Evolutionary conservation across 495 filamentous ascomycete species (phyloP).

Genomic region (Penicillium lagena): DNA sequence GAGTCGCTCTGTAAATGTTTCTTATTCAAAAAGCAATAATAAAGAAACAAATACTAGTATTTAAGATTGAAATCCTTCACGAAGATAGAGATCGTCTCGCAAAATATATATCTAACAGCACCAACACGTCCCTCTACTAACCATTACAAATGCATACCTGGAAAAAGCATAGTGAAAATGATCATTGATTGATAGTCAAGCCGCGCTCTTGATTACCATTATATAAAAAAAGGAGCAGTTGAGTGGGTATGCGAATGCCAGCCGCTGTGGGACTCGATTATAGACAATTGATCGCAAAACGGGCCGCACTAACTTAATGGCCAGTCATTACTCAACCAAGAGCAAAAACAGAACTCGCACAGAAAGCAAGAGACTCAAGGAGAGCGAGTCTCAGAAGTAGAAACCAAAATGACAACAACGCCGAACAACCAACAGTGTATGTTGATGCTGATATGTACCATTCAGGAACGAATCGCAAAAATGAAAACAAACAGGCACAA

Average conservation of each 20-base stretch:
- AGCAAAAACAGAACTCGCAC: not conserved
- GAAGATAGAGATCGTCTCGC: too few relatives aligned
- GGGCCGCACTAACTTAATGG: too few relatives aligned
- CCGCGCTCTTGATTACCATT: slow-evolving; percentile 6
- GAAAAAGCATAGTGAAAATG: not conserved
- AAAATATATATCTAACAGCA: too few relatives aligned
- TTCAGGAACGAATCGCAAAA: slow-evolving; percentile 1
- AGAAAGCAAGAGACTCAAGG: slow-evolving; percentile 1
- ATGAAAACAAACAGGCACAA: slow-evolving; percentile 1
- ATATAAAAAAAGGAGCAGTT: not conserved
- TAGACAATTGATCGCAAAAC: slow-evolving; percentile 2
- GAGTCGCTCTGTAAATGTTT: too few relatives aligned
- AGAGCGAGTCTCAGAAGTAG: slow-evolving; percentile 3
- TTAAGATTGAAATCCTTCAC: too few relatives aligned
- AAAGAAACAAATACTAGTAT: too few relatives aligned
- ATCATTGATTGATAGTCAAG: slow-evolving; percentile 6
- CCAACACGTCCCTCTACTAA: too few relatives aligned
- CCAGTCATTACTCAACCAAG: not conserved
- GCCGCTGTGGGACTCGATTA: not conserved
- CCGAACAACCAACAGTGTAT: slow-evolving; percentile 4
- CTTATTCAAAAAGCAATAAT: too few relatives aligned
- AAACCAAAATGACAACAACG: not conserved
- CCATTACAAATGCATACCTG: not conserved
- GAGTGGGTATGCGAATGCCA: not conserved
- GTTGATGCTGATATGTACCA: slow-evolving; percentile 22